These are phyloP conservation scores for Aspergillus bridgeri DNA, from an alignment of 495 filamentous ascomycete genomes.

Conservation along the genomic window DNA sequence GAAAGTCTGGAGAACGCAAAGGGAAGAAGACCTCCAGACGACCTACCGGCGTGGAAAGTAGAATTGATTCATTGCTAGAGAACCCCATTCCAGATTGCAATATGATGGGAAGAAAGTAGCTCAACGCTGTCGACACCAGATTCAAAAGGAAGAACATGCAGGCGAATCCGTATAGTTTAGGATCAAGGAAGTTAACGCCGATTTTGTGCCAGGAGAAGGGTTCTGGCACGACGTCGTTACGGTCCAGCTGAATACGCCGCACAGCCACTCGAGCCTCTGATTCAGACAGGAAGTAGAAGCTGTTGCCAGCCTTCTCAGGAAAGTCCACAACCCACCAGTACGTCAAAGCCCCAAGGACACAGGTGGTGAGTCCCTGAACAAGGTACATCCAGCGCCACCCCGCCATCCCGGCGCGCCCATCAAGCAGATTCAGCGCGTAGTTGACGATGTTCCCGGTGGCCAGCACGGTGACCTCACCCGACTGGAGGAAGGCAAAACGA, in stretches of 20 bases:
- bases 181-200: conserved; percentile 58
- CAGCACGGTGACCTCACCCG: conserved; percentile 62
- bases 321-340: conserved; percentile 84
- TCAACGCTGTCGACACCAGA: conserved; percentile 63
- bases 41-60: conserved; percentile 63
- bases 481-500: conserved; percentile 71
- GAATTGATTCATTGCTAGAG: conserved; percentile 58
- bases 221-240: conserved; percentile 62
- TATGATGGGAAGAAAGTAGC: conserved; percentile 72
- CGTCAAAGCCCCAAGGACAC: conserved; percentile 61
- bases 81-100: conserved; percentile 71
- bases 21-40: background rate
- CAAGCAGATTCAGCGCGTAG: conserved; percentile 62
- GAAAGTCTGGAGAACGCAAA: background rate
- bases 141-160: conserved; percentile 72
- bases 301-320: conserved; percentile 60
- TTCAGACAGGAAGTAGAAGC: conserved; percentile 60
- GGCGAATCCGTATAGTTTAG: conserved; percentile 71
- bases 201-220: conserved; percentile 59
- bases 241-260: conserved; percentile 57
- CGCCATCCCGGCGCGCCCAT: conserved; percentile 56
- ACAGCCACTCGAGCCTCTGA: conserved; percentile 56
- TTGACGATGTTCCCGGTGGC: conserved; percentile 72
- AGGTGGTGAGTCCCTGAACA: conserved; percentile 64
- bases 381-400: conserved; percentile 81